Evolutionary conservation across 2,329 filamentous ascomycete species (phyloP).

Genomic region (Sporothrix sp.): DNA sequence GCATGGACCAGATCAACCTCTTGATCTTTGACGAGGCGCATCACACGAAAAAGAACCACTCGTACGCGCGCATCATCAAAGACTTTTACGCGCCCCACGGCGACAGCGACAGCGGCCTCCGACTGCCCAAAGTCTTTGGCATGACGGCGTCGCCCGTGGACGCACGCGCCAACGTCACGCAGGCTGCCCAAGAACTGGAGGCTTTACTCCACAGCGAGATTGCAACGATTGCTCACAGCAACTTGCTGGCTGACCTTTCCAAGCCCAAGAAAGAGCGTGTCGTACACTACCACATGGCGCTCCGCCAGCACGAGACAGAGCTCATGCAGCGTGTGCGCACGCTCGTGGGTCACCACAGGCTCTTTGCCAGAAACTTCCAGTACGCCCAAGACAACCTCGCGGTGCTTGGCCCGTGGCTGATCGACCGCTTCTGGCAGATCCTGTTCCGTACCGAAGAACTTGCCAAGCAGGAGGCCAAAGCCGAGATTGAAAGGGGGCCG

Average conservation of each 20-base stretch:
- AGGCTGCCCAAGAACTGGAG: constrained; percentile 66
- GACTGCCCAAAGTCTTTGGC: constrained; percentile 71
- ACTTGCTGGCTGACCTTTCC: constrained; percentile 47
- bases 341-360: constrained; percentile 30
- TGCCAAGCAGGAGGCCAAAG: constrained; percentile 49
- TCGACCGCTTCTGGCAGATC: constrained; percentile 71
- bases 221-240: constrained; percentile 54
- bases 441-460: constrained; percentile 54
- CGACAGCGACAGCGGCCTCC: constrained; percentile 28
- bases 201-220: constrained; percentile 70
- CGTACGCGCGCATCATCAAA: constrained; percentile 82
- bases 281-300: constrained; percentile 41
- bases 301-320: constrained; percentile 48
- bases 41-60: constrained; percentile 87
- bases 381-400: constrained; percentile 51
- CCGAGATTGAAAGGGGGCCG: constrained; percentile 28
- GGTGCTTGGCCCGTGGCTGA: constrained; percentile 72
- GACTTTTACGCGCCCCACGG: constrained; percentile 60
- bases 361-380: constrained; percentile 48
- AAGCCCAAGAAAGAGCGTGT: constrained; percentile 51
- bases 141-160: constrained; percentile 98
- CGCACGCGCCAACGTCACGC: constrained; percentile 60
- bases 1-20: constrained; percentile 75
- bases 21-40: constrained; percentile 95
- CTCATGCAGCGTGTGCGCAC: constrained; percentile 50